Base-by-base conservation (phyloP, 768 basidiomycete species). In the Termitomyces sp. region DNA sequence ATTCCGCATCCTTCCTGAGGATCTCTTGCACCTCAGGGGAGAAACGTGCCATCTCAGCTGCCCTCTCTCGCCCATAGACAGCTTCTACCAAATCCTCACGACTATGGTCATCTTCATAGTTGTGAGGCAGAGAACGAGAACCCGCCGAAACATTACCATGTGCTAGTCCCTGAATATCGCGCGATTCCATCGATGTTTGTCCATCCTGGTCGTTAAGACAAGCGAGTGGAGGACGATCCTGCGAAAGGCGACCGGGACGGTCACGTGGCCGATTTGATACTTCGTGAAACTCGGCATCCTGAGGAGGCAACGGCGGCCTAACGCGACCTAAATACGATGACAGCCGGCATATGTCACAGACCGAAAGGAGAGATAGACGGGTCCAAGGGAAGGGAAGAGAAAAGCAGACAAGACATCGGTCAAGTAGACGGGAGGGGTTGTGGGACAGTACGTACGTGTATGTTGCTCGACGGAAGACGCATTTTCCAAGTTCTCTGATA, bases 241-340 rank as follows among this genome's bases (percentile, higher is more conserved):
- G 57, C 25, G 54, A 34, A 21, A 25, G 32, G 12, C 51, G 48
- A 27, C 37, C 21, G 3, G 35, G 16, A 11, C 48, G 57, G 17
- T 56, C 57, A 32, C 45, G 56, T 39, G 59, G 60, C 45, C 47
- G 56, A 45, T 32, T 54, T 2, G 57, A 42, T 27, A 60, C 60
- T 50, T 71, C 70, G 16, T 67, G 70, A 56, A 76, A 80, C 7
- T 71, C 70, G 19, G 67, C 63, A 5, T 63, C 60, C 64, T 82
- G 80, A 11, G 79, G 74, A 2, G 79, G 78, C 11, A 82, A 67
- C 0, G 79, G 80, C 1, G 59, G 63, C 52, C 80, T 70, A 59
- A 68, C 74, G 16, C 71, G 76, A 66, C 69, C 72, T 76, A 66
- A 50, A 59, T 48, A 55, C 25, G 54, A 47, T 23, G n/a, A 50